Evolutionary conservation across 129 eudicot genomes (phyloP).

Genomic region (Artemisia argyi): DNA sequence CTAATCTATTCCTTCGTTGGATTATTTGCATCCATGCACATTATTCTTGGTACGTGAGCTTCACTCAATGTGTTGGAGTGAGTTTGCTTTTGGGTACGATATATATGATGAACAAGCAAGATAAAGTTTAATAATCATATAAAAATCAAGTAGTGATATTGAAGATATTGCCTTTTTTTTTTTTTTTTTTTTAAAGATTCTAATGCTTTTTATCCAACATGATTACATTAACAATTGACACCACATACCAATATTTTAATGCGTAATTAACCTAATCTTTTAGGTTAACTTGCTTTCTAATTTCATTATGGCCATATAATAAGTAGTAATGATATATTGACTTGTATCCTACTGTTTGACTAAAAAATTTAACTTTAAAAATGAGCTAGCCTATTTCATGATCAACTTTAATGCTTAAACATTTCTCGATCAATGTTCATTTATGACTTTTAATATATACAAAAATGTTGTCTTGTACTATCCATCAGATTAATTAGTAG

Average conservation of each 20-base stretch:
- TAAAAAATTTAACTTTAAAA: not conserved
- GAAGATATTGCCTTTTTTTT: constrained; percentile 21
- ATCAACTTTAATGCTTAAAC: not conserved
- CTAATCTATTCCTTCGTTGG: not conserved
- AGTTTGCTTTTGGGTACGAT: constrained; percentile 13
- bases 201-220: constrained; percentile 21
- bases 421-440: not conserved
- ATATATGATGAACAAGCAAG: constrained; percentile 11
- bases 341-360: not conserved
- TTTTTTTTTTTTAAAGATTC: constrained; percentile 21
- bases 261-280: constrained; percentile 27
- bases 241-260: constrained; percentile 26
- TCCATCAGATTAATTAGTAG: not conserved
- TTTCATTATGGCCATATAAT: not conserved
- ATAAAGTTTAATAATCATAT: not conserved
- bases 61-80: constrained; percentile 22
- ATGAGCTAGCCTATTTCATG: not conserved
- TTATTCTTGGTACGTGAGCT: constrained; percentile 1
- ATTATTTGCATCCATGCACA: constrained; percentile 12
- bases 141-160: constrained; percentile 24
- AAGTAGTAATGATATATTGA: not conserved
- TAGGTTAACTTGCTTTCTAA: not conserved
- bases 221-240: constrained; percentile 23
- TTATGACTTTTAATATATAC: not conserved
- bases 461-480: no score